Evolutionary conservation across 768 basidiomycete genomes (phyloP).

Genomic region (Hygrocybe coccinea): DNA sequence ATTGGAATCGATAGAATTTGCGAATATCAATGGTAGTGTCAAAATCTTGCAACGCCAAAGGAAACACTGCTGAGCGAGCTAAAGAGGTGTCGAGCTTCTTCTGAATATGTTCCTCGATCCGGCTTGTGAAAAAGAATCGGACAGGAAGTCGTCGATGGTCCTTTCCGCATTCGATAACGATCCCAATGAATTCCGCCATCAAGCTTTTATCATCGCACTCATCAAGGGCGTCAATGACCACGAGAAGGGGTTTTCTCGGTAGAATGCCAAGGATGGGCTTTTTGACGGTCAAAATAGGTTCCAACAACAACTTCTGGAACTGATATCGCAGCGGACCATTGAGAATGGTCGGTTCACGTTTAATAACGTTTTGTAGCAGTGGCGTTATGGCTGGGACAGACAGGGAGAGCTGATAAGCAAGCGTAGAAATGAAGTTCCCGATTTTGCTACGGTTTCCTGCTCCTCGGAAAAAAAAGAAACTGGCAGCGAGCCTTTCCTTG

Average conservation of each 20-base stretch:
- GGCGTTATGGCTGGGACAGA: neutral
- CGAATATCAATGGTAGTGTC: neutral
- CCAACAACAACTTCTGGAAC: slow-evolving; percentile 11
- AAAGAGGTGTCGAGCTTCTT: neutral
- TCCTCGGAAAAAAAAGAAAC: slow-evolving; percentile 32
- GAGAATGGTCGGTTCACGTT: slow-evolving; percentile 8
- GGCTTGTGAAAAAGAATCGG: slow-evolving; percentile 10
- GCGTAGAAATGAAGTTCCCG: slow-evolving; percentile 20
- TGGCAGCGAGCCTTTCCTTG: slow-evolving; percentile 19
- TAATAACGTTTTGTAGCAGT: neutral
- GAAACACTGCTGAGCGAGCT: neutral
- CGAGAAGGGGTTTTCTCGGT: neutral
- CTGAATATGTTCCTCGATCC: slow-evolving; percentile 12
- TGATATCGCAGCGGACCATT: slow-evolving; percentile 3
- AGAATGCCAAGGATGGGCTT: neutral
- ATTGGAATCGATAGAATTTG: neutral
- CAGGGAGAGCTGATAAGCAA: slow-evolving; percentile 21
- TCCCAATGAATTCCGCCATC: neutral
- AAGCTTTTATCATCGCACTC: slow-evolving; percentile 9
- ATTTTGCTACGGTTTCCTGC: slow-evolving; percentile 18
- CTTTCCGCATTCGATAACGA: neutral
- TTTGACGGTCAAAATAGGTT: slow-evolving; percentile 6
- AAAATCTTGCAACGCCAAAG: neutral
- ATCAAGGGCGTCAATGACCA: slow-evolving; percentile 14
- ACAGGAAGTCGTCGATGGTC: slow-evolving; percentile 1